phyloP scores from a whole-genome alignment of 1,284 basidiomycete species.

The Microbotryum violaceum region DNA sequence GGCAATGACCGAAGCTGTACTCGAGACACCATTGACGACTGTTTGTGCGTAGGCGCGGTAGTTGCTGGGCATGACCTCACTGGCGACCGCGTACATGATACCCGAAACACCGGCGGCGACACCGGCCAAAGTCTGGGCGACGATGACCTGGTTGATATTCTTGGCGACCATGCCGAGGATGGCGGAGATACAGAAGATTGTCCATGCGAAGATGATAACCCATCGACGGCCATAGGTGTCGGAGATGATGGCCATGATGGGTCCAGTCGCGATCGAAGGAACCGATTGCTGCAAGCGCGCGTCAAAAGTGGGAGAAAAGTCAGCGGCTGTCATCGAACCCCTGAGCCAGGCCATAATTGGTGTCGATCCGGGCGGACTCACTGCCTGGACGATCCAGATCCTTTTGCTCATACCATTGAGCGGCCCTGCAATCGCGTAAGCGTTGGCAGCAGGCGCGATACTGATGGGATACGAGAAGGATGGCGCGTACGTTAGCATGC shows the following conservation, averaged over 20 bases:
- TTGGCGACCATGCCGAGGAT: slow-evolving; percentile 15
- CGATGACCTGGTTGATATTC: slow-evolving; percentile 9
- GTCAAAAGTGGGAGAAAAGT: background rate
- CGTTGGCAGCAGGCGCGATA: slow-evolving; percentile 11
- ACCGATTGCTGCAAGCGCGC: slow-evolving; percentile 1
- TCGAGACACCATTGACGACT: slow-evolving; percentile 4
- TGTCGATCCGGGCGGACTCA: background rate
- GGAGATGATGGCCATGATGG: slow-evolving; percentile 13
- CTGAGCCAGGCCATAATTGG: background rate
- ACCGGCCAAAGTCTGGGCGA: slow-evolving; percentile 4
- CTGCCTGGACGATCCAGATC: slow-evolving; percentile 19
- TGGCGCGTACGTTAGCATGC: too few relatives aligned
- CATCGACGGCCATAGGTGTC: slow-evolving; percentile 15
- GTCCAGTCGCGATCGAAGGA: slow-evolving; percentile 12
- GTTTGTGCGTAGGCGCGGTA: slow-evolving; percentile 11
- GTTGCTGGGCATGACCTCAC: slow-evolving; percentile 6
- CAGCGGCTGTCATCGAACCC: background rate
- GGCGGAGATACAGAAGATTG: slow-evolving; percentile 12
- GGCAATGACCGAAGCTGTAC: slow-evolving; percentile 4
- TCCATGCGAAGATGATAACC: slow-evolving; percentile 6
- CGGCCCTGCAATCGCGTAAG: slow-evolving; percentile 8
- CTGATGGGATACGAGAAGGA: background rate
- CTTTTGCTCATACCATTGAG: slow-evolving; percentile 7
- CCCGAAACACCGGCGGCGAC: slow-evolving; percentile 9
- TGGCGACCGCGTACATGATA: slow-evolving; percentile 12